These are phyloP conservation scores for Mycena venus DNA, from an alignment of 768 basidiomycete genomes.

Conservation along the genomic window DNA sequence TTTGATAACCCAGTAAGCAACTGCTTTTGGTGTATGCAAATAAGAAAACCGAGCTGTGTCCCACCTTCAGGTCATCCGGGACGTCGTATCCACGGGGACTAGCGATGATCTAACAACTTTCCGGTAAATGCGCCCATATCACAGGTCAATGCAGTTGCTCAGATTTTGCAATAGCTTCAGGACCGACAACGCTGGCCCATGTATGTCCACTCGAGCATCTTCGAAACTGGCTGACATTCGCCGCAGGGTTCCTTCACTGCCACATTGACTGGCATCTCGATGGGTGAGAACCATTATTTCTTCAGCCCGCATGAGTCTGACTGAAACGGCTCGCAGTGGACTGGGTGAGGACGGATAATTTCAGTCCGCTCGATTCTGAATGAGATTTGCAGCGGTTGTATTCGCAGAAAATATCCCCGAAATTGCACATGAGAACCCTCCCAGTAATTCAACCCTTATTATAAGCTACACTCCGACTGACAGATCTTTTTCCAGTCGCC, in stretches of 20 bases:
- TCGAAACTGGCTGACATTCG: not conserved
- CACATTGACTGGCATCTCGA: conserved; percentile 51
- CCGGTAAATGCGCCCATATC: no score
- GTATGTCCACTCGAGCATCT: not conserved
- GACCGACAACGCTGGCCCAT: conserved; percentile 71
- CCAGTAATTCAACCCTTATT: not conserved
- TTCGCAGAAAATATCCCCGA: conserved; percentile 30
- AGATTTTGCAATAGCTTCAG: conserved; percentile 49
- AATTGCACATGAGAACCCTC: conserved; percentile 10
- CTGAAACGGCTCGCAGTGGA: conserved; percentile 9
- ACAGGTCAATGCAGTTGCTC: no score
- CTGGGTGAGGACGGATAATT: no score
- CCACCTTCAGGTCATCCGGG: conserved; percentile 5
- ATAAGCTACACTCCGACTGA: no score
- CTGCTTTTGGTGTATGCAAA: no score
- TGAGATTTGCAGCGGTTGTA: no score
- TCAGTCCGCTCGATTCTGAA: no score
- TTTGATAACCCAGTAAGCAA: not conserved
- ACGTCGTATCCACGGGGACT: conserved; percentile 4
- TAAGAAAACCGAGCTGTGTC: no score
- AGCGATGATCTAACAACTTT: conserved; percentile 3
- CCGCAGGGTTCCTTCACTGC: conserved; percentile 52
- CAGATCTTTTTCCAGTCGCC: not conserved
- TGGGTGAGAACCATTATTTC: conserved; percentile 18
- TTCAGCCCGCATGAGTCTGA: not conserved